These are phyloP conservation scores for Gorgonomyces haynaldii DNA, from an alignment of 192 early-diverging fungal genomes.

Conservation along the genomic window DNA sequence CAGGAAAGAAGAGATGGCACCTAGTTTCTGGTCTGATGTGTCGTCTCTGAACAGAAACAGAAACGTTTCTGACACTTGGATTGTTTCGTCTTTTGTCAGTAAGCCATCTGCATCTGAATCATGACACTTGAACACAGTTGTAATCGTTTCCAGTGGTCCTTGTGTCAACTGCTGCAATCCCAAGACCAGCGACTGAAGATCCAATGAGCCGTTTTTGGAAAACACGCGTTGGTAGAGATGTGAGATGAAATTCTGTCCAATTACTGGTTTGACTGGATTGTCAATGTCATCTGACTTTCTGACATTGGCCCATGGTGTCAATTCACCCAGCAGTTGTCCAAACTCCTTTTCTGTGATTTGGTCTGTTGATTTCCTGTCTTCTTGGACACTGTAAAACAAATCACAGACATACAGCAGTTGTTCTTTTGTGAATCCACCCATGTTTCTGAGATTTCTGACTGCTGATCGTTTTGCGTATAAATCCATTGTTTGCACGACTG, in stretches of 20 bases:
- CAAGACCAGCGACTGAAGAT: slow-evolving; percentile 66
- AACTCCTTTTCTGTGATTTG: slow-evolving; percentile 64
- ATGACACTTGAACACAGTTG: slow-evolving; percentile 74
- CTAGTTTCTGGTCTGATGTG: slow-evolving; percentile 46
- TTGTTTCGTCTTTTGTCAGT: slow-evolving; percentile 64
- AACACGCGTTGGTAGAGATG: slow-evolving; percentile 36
- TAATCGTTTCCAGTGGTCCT: slow-evolving; percentile 63
- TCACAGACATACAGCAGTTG: slow-evolving; percentile 84
- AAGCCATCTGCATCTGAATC: slow-evolving; percentile 53
- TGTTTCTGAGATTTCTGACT: slow-evolving; percentile 67
- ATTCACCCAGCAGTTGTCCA: slow-evolving; percentile 29
- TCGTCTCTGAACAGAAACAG: slow-evolving; percentile 60
- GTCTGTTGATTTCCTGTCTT: slow-evolving; percentile 31
- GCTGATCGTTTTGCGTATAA: slow-evolving; percentile 82
- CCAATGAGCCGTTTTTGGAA: slow-evolving; percentile 43
- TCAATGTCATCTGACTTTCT: too few relatives aligned
- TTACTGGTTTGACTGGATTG: slow-evolving; percentile 2
- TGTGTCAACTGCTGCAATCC: slow-evolving; percentile 67
- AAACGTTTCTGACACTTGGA: slow-evolving; percentile 73
- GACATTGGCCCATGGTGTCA: slow-evolving; percentile 31
- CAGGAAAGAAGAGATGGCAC: slow-evolving; percentile 44
- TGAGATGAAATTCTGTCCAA: slow-evolving; percentile 1
- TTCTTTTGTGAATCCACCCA: slow-evolving; percentile 70
- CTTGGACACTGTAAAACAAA: slow-evolving; percentile 64
- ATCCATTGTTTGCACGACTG: slow-evolving; percentile 85